A percentile compares a stretch with the other conserved stretches of the same genome.
Conservation (phyloP, 805 yeast genomes). For the Brettanomyces anomalus region DNA sequence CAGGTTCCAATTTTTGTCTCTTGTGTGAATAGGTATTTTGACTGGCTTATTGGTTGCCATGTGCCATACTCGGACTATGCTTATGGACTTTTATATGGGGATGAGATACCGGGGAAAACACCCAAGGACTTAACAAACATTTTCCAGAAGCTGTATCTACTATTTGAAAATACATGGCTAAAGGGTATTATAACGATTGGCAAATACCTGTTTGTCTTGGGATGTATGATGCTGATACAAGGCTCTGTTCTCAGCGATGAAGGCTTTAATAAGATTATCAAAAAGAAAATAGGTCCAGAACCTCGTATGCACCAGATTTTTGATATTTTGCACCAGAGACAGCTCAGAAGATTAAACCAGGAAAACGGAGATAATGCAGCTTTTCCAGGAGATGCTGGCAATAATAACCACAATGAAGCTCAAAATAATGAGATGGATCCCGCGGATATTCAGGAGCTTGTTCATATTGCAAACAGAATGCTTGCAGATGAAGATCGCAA, state of each 20-base stretch:
- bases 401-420: background rate
- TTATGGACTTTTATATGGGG: constrained; percentile 8
- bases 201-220: constrained; percentile 16
- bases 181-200: constrained; percentile 11
- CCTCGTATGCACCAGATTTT: constrained; percentile 24
- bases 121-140: background rate
- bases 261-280: constrained; percentile 51
- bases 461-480: constrained; percentile 1
- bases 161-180: constrained; percentile 7
- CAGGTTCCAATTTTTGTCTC: constrained; percentile 53
- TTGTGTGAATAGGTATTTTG: constrained; percentile 41
- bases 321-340: background rate
- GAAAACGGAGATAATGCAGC: background rate
- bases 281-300: constrained; percentile 51
- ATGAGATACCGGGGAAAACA: constrained; percentile 1
- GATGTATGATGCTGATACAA: constrained; percentile 27
- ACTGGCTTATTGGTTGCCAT: constrained; percentile 47
- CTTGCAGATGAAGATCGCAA: background rate
- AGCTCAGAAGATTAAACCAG: background rate
- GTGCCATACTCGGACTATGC: constrained; percentile 31
- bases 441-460: background rate
- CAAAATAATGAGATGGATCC: background rate
- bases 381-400: background rate
- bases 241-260: constrained; percentile 68
- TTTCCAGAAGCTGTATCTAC: constrained; percentile 1